These are phyloP conservation scores for Rubia yunnanensis DNA, from an alignment of 257 asterid species.

Conservation along the genomic window DNA sequence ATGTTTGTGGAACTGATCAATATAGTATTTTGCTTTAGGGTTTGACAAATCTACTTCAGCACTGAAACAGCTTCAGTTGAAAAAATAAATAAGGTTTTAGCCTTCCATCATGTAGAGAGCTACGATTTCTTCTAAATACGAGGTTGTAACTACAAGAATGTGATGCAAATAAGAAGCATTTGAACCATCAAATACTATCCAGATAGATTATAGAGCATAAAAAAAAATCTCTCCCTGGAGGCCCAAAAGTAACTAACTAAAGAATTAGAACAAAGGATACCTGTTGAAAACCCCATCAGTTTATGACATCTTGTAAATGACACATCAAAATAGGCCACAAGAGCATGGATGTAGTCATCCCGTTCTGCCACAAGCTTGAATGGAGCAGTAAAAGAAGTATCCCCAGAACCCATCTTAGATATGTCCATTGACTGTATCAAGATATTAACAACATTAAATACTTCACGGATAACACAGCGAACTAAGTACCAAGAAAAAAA, in stretches of 20 bases:
- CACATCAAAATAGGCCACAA: constrained; percentile 91
- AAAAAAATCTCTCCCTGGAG: background rate
- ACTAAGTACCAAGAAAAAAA: background rate
- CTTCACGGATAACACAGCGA: background rate
- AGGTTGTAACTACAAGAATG: no score
- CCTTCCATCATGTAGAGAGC: background rate
- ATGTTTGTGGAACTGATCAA: background rate
- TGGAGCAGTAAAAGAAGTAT: constrained; percentile 88
- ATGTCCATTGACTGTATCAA: constrained; percentile 83
- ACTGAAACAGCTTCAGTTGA: background rate
- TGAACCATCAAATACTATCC: background rate
- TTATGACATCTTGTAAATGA: constrained; percentile 88
- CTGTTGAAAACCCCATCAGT: constrained; percentile 86
- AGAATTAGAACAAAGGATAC: constrained; percentile 22
- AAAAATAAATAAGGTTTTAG: background rate
- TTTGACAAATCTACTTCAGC: background rate
- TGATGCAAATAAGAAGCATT: background rate
- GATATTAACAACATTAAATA: background rate
- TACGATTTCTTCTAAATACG: background rate
- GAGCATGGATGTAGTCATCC: constrained; percentile 92
- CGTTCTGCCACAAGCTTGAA: constrained; percentile 94
- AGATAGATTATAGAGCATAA: background rate
- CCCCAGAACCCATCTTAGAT: constrained; percentile 78
- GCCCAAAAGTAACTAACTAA: background rate
- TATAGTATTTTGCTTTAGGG: background rate